A percentile compares a stretch with the other conserved stretches of the same genome.
Conservation (phyloP, 1,139 yeast genomes). For the Geotrichum bryndzae region DNA sequence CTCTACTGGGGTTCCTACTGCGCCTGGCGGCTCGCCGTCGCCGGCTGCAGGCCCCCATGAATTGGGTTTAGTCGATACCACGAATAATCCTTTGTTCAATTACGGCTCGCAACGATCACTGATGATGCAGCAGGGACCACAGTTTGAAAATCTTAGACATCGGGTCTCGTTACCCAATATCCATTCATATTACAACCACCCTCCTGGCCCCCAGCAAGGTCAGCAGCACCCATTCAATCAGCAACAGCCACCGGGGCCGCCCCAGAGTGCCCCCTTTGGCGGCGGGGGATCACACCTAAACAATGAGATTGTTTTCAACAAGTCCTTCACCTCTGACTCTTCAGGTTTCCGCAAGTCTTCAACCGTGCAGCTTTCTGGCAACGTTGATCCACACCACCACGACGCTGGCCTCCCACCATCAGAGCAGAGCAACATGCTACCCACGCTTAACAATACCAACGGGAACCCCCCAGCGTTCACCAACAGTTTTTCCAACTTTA, state of each 20-base stretch:
- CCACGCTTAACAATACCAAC: conserved; percentile 4
- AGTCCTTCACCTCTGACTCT: conserved; percentile 30
- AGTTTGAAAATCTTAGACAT: conserved; percentile 23
- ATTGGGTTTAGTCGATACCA: background rate
- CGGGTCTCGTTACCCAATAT: conserved; percentile 31
- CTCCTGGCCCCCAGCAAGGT: conserved; percentile 1
- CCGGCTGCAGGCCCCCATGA: background rate
- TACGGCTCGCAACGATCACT: conserved; percentile 1
- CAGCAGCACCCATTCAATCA: conserved; percentile 7
- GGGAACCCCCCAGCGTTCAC: background rate
- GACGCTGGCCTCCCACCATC: conserved; percentile 3
- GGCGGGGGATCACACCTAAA: conserved; percentile 5
- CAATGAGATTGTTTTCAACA: conserved; percentile 26
- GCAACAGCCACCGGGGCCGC: conserved; percentile 12
- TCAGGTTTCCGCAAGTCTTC: conserved; percentile 30
- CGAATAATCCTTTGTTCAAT: background rate
- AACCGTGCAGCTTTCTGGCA: conserved; percentile 19
- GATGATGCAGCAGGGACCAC: background rate
- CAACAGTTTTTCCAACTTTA: background rate
- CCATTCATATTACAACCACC: conserved; percentile 20
- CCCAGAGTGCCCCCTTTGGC: conserved; percentile 12
- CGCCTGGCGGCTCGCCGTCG: background rate
- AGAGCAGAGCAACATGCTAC: conserved; percentile 9
- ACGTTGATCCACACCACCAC: conserved; percentile 26
- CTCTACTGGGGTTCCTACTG: background rate